Evolutionary conservation across 495 filamentous ascomycete genomes (phyloP), one percentile per base, ranked within the genome.

Genomic region (Hypoxylon lienhwacheense): DNA sequence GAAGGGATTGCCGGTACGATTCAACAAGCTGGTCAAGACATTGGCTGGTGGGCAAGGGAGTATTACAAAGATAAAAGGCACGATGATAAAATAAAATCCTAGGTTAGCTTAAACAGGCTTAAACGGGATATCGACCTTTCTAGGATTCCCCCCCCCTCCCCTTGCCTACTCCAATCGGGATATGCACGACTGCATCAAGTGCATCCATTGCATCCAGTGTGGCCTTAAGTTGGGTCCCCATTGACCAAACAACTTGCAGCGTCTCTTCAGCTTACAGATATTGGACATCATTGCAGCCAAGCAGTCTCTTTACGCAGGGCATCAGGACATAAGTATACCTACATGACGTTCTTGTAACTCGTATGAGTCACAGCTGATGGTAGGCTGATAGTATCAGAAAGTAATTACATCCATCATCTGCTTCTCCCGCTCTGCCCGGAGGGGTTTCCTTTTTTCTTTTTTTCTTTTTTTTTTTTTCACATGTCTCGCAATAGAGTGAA

Each of bases 221-320:
- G 52, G 62, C 56, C 55, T 54, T 44, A 44, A 50, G 44, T 22
- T 39, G 44, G 48, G 58, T 61, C 50, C 54, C 49, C 58, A 73
- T 73, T 74, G 72, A 65, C 69, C 67, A 70, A 54, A 36, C 65
- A 65, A 64, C 53, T 56, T 50, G 49, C 59, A 50, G 52, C 24
- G 53, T 55, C 47, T 44, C 61, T 63, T 67, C 64, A 68, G 64
- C 58, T 65, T 55, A 61, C 59, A 66, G 52, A 71, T 57, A 69
- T 74, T 74, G 72, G 72, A 74, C 72, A 74, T 74, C 72, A 74
- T 67, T 71, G 72, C 72, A 74, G 66, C 62, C 66, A 62, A 59
- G n/a, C n/a, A 32, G 37, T 59, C 29, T 47, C 47, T 61, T 37
- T 52, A 55, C 68, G 60, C 67, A 73, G 61, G 68, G 70, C 68